A percentile compares a stretch with the other conserved stretches of the same genome.
These are phyloP conservation scores for Salvia miltiorrhiza DNA, from an alignment of 257 asterid species.

Conservation along the genomic window DNA sequence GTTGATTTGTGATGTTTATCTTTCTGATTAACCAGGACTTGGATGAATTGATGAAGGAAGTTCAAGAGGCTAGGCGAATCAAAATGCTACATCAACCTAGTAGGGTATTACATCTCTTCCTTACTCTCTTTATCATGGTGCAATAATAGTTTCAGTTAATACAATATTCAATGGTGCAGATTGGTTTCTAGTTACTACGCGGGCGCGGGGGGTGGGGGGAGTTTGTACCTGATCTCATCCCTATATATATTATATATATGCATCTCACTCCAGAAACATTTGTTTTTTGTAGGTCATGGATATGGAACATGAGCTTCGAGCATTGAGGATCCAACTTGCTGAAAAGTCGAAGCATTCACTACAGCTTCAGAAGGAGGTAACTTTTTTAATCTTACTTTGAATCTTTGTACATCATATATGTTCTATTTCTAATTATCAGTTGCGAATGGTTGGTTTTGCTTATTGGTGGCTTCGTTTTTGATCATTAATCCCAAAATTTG, in stretches of 20 bases:
- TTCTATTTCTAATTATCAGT: constrained; percentile 4
- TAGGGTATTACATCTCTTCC: constrained; percentile 46
- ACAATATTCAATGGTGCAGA: not conserved
- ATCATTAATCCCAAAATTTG: not conserved
- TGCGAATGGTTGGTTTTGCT: not conserved
- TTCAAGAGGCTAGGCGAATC: constrained; percentile 90
- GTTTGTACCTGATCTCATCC: too few relatives aligned
- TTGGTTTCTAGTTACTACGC: too few relatives aligned
- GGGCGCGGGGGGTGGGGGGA: too few relatives aligned
- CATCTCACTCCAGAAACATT: not conserved
- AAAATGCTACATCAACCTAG: constrained; percentile 97
- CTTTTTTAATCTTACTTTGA: not conserved
- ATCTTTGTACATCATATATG: not conserved
- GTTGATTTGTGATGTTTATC: constrained; percentile 47
- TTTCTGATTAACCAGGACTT: constrained; percentile 48
- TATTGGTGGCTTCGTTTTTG: not conserved
- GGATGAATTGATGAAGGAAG: constrained; percentile 94
- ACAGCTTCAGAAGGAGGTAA: constrained; percentile 54
- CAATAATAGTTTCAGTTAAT: constrained; percentile 8
- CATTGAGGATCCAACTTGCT: constrained; percentile 75
- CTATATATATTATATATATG: too few relatives aligned
- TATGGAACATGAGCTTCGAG: constrained; percentile 95
- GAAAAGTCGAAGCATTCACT: constrained; percentile 46
- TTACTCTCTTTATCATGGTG: not conserved
- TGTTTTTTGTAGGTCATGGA: constrained; percentile 72